Percentiles rank a stretch among this genome's conserved stretches.
phyloP scores from a whole-genome alignment of 1,139 yeast species.

The Pichia sp. region DNA sequence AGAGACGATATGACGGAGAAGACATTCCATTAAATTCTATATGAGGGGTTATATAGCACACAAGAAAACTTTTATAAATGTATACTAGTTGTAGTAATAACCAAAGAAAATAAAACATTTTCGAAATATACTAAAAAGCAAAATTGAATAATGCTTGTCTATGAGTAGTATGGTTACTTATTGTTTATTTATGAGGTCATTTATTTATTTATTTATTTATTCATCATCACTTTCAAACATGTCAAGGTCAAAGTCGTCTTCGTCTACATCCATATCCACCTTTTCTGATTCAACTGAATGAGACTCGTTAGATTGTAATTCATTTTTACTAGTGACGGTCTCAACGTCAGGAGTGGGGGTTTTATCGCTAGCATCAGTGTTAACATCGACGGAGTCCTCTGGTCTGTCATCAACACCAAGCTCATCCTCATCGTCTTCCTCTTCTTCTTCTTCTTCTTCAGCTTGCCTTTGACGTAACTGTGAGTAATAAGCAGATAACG shows the following conservation, averaged over 20 bases:
- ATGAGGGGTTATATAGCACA: too few species aligned
- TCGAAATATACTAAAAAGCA: too few species aligned
- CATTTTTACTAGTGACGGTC: conserved; percentile 11
- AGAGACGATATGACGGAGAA: too few species aligned
- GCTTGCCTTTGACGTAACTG: conserved; percentile 58
- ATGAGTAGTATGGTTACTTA: too few species aligned
- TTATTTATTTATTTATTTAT: not conserved
- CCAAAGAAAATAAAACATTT: too few species aligned
- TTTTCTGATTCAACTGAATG: not conserved
- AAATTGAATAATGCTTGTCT: too few species aligned
- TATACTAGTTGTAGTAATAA: too few species aligned
- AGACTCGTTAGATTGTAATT: not conserved
- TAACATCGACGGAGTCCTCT: conserved; percentile 25
- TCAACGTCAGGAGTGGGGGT: conserved; percentile 8
- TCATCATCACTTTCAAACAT: conserved; percentile 21
- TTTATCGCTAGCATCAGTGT: conserved; percentile 27
- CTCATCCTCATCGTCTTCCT: conserved; percentile 45
- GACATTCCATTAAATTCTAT: too few species aligned
- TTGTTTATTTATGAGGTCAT: too few species aligned
- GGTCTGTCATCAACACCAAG: conserved; percentile 36
- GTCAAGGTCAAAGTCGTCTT: conserved; percentile 22
- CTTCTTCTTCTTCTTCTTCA: conserved; percentile 42
- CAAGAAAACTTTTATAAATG: too few species aligned
- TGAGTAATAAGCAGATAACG: conserved; percentile 72
- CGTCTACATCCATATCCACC: conserved; percentile 16